A percentile compares a stretch with the other conserved stretches of the same genome.
Conservation (phyloP, 345 rosid species). For the Camelina laxa region DNA sequence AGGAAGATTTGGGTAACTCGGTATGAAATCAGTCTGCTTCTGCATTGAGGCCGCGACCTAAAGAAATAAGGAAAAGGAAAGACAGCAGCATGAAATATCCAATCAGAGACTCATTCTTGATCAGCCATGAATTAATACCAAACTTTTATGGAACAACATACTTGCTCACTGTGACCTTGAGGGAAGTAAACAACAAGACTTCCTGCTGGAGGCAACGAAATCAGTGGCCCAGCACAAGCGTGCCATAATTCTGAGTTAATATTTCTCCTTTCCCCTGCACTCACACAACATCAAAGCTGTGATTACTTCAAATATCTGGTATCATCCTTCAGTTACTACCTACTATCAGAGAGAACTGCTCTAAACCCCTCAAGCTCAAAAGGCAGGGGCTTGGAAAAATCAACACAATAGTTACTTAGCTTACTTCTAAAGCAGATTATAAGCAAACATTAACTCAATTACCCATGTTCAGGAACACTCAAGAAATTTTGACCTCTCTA, state of each 20-base stretch:
- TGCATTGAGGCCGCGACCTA: conserved; percentile 82
- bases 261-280: conserved; percentile 74
- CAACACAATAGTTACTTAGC: conserved; percentile 25
- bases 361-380: conserved; percentile 23
- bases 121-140: neutral
- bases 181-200: conserved; percentile 92
- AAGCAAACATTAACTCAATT: neutral
- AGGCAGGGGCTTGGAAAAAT: neutral
- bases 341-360: conserved; percentile 21
- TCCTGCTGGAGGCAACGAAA: conserved; percentile 82
- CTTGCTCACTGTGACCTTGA: conserved; percentile 98
- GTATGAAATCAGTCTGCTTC: conserved; percentile 55
- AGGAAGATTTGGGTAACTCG: conserved; percentile 67
- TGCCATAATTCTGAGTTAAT: conserved; percentile 94
- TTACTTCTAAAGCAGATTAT: conserved; percentile 10
- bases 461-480: conserved; percentile 15
- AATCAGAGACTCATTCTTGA: conserved; percentile 14
- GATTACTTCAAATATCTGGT: conserved; percentile 18
- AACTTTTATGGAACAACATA: conserved; percentile 31
- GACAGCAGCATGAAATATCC: neutral
- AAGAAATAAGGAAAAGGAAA: neutral
- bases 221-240: conserved; percentile 95
- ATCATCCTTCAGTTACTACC: conserved; percentile 10
- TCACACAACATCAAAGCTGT: conserved; percentile 32
- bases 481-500: conserved; percentile 20